Percentiles rank a stretch among this genome's conserved stretches.
phyloP scores from a whole-genome alignment of 805 yeast species.

The Priceomyces castillae region DNA sequence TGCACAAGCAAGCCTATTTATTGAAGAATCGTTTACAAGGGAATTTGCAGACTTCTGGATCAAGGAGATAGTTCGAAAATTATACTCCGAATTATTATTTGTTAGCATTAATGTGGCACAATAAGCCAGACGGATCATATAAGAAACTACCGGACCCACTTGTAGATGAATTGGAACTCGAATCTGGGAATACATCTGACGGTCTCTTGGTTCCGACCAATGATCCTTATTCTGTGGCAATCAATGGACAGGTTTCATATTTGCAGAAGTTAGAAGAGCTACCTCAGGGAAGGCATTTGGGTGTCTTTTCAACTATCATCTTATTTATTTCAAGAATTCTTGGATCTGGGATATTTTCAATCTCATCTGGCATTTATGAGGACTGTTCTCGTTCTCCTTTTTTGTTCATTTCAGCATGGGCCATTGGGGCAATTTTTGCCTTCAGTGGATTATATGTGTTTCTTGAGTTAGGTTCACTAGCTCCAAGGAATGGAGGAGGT shows the following conservation, averaged over 20 bases:
- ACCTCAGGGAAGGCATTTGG: slow-evolving; percentile 76
- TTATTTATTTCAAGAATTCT: slow-evolving; percentile 65
- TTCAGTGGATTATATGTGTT: slow-evolving; percentile 66
- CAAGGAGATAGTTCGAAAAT: too few relatives aligned
- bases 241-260: slow-evolving; percentile 15
- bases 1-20: too few relatives aligned
- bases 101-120: not conserved
- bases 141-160: not conserved
- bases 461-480: slow-evolving; percentile 65
- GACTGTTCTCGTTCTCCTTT: slow-evolving; percentile 68
- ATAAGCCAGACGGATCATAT: not conserved
- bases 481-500: slow-evolving; percentile 75
- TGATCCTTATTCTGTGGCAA: slow-evolving; percentile 4
- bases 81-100: too few relatives aligned
- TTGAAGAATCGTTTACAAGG: too few relatives aligned
- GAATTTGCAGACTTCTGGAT: too few relatives aligned
- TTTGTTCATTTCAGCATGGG: slow-evolving; percentile 62
- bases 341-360: slow-evolving; percentile 78
- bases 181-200: not conserved
- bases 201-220: not conserved
- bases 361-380: slow-evolving; percentile 62
- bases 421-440: slow-evolving; percentile 57
- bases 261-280: slow-evolving; percentile 45
- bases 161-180: not conserved
- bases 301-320: slow-evolving; percentile 62